phyloP scores from a whole-genome alignment of 177 flowering plant genomes.

The Vitis hybrid region DNA sequence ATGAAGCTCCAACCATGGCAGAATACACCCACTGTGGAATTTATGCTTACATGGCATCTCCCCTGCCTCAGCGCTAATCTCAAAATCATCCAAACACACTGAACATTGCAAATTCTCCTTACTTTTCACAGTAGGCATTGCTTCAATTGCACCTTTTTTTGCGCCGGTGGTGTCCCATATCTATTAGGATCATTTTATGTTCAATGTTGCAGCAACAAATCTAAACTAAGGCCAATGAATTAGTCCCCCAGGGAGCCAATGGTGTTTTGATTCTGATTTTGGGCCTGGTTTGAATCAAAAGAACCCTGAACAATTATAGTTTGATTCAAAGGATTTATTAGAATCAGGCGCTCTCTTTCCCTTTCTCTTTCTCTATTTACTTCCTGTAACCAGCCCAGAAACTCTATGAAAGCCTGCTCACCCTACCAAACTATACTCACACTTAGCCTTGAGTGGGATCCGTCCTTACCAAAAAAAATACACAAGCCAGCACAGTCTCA shows the following conservation, averaged over 20 bases:
- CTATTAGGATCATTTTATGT: constrained; percentile 85
- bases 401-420: too few species aligned
- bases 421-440: too few species aligned
- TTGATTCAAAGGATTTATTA: constrained; percentile 67
- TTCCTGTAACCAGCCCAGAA: too few species aligned
- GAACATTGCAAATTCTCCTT: constrained; percentile 59
- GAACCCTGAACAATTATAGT: constrained; percentile 64
- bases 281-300: constrained; percentile 26
- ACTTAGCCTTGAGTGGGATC: too few species aligned
- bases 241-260: constrained; percentile 70
- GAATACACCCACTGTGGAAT: constrained; percentile 65
- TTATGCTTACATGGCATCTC: constrained; percentile 94
- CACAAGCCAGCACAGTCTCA: too few species aligned
- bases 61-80: constrained; percentile 59
- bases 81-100: constrained; percentile 84
- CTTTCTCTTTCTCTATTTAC: not conserved
- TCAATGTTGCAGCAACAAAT: constrained; percentile 74
- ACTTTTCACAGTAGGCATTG: constrained; percentile 63
- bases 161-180: constrained; percentile 84
- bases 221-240: constrained; percentile 71
- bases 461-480: too few species aligned
- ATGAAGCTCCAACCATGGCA: constrained; percentile 89
- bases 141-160: constrained; percentile 64
- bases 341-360: constrained; percentile 46
- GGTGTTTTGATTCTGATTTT: constrained; percentile 23